A percentile compares a stretch with the other conserved stretches of the same genome.
Evolutionary conservation across 2,329 filamentous ascomycete species (phyloP).

Genomic region (Scytalidium sp.): DNA sequence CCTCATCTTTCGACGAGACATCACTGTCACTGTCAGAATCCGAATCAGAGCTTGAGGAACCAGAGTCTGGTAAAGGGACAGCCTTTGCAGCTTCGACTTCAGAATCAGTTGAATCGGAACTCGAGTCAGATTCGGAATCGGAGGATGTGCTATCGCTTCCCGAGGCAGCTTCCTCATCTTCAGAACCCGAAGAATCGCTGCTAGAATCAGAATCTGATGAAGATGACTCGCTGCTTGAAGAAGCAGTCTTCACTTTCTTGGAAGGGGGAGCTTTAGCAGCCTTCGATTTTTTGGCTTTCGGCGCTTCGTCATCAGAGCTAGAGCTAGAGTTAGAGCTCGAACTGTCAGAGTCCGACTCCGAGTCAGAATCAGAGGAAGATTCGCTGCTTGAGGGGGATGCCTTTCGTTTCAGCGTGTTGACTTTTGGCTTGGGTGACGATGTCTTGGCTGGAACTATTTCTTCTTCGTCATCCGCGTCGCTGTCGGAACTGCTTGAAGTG

Average conservation of each 20-base stretch:
- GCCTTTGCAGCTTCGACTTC: conserved; percentile 15
- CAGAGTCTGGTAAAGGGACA: conserved; percentile 23
- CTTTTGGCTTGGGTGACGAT: conserved; percentile 23
- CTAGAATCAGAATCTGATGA: conserved; percentile 30
- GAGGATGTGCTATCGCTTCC: conserved; percentile 14
- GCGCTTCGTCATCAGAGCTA: conserved; percentile 43
- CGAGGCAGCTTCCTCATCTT: conserved; percentile 22
- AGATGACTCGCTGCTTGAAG: conserved; percentile 24
- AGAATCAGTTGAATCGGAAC: neutral
- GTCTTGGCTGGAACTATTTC: conserved; percentile 28
- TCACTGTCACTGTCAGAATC: conserved; percentile 36
- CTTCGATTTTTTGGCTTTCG: conserved; percentile 52
- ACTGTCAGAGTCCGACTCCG: neutral
- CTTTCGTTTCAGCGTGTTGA: conserved; percentile 53
- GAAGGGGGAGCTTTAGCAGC: conserved; percentile 10
- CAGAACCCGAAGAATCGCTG: conserved; percentile 18
- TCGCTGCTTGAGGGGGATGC: conserved; percentile 40
- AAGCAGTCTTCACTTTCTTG: conserved; percentile 20
- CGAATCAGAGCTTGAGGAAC: conserved; percentile 32
- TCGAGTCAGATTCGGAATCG: conserved; percentile 11
- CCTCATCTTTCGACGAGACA: conserved; percentile 36
- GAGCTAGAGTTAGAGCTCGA: conserved; percentile 37
- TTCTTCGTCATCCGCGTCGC: conserved; percentile 48
- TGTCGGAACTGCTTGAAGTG: conserved; percentile 41
- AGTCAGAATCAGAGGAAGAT: conserved; percentile 33